Conservation (phyloP, 2,329 filamentous ascomycete species). For the Neopestalotiopsis sp. region DNA sequence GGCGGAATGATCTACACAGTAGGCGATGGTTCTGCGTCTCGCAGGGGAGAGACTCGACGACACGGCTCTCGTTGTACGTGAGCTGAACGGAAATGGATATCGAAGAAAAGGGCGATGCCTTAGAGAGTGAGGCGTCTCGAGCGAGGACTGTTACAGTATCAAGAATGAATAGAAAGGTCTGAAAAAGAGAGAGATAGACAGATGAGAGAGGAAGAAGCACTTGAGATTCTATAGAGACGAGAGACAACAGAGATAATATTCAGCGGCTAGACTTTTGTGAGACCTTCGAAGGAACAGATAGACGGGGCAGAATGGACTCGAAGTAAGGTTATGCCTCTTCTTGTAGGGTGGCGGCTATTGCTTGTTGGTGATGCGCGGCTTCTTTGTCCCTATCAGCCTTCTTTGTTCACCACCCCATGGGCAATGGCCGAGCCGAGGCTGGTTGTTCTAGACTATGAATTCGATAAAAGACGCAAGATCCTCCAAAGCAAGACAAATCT, state of each 20-base stretch:
- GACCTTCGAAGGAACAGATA: neutral
- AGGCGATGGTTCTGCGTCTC: neutral
- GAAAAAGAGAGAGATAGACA: neutral
- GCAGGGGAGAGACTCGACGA: neutral
- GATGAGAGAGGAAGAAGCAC: slow-evolving; percentile 8
- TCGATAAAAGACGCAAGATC: neutral
- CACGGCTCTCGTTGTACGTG: too few species aligned
- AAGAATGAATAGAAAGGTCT: neutral
- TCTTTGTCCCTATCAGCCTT: slow-evolving; percentile 5
- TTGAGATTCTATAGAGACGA: slow-evolving; percentile 18
- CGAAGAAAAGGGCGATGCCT: neutral
- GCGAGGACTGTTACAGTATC: neutral
- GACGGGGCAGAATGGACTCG: slow-evolving; percentile 16
- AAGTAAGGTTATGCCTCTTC: slow-evolving; percentile 8
- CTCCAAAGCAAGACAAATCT: slow-evolving; percentile 6
- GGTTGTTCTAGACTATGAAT: slow-evolving; percentile 16
- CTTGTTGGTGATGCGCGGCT: neutral
- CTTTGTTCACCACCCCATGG: neutral
- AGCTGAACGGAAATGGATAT: neutral
- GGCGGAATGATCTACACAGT: neutral
- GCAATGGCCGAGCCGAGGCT: neutral
- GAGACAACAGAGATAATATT: slow-evolving; percentile 14
- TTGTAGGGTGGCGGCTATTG: neutral
- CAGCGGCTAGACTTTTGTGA: slow-evolving; percentile 2
- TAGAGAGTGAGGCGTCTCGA: neutral